Percentiles rank a stretch among this genome's conserved stretches.
Evolutionary conservation across 345 rosid genomes (phyloP).

Genomic region (Noccaea bulbosa): DNA sequence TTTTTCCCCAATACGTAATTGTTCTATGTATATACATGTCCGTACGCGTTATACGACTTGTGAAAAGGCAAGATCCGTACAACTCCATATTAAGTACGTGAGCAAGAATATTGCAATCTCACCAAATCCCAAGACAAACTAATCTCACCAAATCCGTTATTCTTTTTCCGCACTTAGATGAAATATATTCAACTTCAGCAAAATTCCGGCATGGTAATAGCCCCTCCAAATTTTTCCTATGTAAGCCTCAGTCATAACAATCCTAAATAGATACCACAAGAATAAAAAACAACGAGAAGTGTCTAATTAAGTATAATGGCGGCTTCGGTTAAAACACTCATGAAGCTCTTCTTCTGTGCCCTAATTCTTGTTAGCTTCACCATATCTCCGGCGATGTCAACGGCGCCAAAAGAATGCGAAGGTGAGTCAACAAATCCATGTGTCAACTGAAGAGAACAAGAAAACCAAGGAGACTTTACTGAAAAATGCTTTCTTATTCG

Average conservation of each 20-base stretch:
- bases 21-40: not conserved
- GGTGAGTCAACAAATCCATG: constrained; percentile 40
- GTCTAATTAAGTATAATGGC: constrained; percentile 1
- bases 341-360: constrained; percentile 25
- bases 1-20: not conserved
- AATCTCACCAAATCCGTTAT: too few relatives aligned
- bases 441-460: constrained; percentile 3
- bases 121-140: constrained; percentile 4
- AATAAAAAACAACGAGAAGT: not conserved
- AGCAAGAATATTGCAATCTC: constrained; percentile 15
- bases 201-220: constrained; percentile 20
- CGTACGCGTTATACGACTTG: constrained; percentile 27
- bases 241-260: constrained; percentile 9
- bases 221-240: not conserved
- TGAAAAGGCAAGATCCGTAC: constrained; percentile 32
- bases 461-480: too few relatives aligned
- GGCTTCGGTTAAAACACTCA: constrained; percentile 9
- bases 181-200: constrained; percentile 7
- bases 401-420: constrained; percentile 37
- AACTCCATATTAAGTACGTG: constrained; percentile 10
- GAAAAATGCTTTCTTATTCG: too few relatives aligned
- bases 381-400: constrained; percentile 27
- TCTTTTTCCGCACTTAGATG: not conserved
- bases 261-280: not conserved
- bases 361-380: constrained; percentile 8